Conservation (phyloP, 1,139 yeast genomes). For the Hyphopichia burtonii region DNA sequence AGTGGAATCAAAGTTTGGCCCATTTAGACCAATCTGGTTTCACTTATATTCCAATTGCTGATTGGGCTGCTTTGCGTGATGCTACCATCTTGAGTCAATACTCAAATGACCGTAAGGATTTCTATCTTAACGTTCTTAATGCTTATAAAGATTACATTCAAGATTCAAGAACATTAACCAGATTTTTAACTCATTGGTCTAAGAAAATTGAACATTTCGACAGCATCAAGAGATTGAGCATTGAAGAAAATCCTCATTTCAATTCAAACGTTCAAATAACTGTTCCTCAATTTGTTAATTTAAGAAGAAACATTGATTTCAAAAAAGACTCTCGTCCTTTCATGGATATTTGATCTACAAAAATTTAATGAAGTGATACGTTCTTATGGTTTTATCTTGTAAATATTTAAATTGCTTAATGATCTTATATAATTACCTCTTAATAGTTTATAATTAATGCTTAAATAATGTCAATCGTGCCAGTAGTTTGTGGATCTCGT, state of each 20-base stretch:
- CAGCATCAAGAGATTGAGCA: constrained; percentile 20
- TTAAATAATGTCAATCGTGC: no score
- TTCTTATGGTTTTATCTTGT: background rate
- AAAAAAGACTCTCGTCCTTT: constrained; percentile 6
- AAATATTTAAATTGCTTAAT: background rate
- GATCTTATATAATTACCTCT: background rate
- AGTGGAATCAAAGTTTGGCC: constrained; percentile 61
- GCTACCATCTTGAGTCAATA: constrained; percentile 59
- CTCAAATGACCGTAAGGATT: constrained; percentile 45
- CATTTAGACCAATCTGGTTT: constrained; percentile 56
- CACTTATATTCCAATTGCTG: constrained; percentile 72
- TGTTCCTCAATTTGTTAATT: constrained; percentile 25
- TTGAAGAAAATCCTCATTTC: constrained; percentile 17
- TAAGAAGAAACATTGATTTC: constrained; percentile 32
- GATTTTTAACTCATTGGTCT: constrained; percentile 36
- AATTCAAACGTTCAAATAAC: constrained; percentile 17
- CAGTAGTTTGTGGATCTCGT: no score
- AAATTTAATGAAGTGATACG: background rate
- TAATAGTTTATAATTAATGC: no score
- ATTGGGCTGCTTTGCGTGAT: constrained; percentile 84
- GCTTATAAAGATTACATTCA: constrained; percentile 48
- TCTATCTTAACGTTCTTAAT: constrained; percentile 60
- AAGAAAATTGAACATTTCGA: constrained; percentile 21
- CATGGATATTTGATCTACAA: background rate
- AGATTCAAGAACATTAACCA: constrained; percentile 29